Evolutionary conservation across 2,329 filamentous ascomycete species (phyloP), one percentile per base, ranked within the genome.

Genomic region (Aspergillus phoenicis): DNA sequence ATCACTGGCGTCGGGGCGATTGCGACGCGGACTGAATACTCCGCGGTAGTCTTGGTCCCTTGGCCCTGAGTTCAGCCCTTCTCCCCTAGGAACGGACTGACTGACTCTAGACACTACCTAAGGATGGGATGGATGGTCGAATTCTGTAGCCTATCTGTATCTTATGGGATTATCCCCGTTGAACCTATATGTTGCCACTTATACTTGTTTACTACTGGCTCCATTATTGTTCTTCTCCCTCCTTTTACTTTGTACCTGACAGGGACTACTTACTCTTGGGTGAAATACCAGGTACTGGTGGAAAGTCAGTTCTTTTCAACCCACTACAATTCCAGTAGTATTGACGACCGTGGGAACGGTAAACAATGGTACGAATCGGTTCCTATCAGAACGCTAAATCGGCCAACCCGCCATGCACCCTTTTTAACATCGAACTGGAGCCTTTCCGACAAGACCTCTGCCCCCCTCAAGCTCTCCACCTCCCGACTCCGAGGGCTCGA

Each of bases 401-500:
- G 47, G 45, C 47, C 53, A 47, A 17, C 20, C 48, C 41, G 47
- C 43, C 49, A 54, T 43, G 56, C 33, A 51, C 47, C 55, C 49
- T 48, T 48, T 55, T 58, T 56, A 59, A 36, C 28, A 57, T 48
- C 26, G 26, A 55, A 56, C 47, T 51, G 47, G 47, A 51, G 26
- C 47, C 47, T 51, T 51, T 51, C 26, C 47, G 47, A 51, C 47
- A 51, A 51, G 47, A 17, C 47, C 24, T 20, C 41, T 56, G 39
- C 53, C 53, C 41, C 53, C 52, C 58, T 52, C 49, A 61, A 62
- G 60, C 63, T 65, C 64, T 61, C 64, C 65, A 67, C 65, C 62
- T 64, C 64, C 65, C 65, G 62, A 64, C 59, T 67, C 62, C 64
- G 64, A 67, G 22, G 60, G 52, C 57, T 67, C 52, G 64, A 65